Conservation (phyloP, 1,284 basidiomycete species). For the Sporisorium iseilematis-ciliati region DNA sequence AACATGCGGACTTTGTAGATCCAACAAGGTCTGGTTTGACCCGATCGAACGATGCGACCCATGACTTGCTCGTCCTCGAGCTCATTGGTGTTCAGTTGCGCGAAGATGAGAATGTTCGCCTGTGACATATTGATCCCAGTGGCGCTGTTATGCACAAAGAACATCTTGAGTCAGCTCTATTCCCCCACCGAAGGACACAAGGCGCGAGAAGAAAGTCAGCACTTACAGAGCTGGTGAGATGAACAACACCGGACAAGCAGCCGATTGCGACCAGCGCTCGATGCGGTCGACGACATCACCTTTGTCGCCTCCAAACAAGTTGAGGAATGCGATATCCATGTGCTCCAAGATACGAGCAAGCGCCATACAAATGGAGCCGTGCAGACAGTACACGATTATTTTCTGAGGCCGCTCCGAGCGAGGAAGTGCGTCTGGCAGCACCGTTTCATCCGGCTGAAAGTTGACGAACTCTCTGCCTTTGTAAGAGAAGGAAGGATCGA, state of each 20-base stretch:
- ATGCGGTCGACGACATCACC: background rate
- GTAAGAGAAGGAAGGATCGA: too few species aligned
- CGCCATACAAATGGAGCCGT: too few species aligned
- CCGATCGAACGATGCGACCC: background rate
- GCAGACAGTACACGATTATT: too few species aligned
- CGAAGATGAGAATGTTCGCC: constrained; percentile 8
- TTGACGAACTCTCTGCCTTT: too few species aligned
- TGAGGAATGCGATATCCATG: background rate
- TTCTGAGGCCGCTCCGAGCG: too few species aligned
- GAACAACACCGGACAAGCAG: background rate
- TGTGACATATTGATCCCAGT: constrained; percentile 3
- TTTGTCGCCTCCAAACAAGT: background rate
- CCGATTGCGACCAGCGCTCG: background rate
- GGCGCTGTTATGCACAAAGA: too few species aligned
- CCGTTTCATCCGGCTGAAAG: too few species aligned
- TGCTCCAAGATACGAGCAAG: too few species aligned
- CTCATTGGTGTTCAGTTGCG: background rate
- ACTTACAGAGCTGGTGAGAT: background rate
- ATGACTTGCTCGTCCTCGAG: background rate
- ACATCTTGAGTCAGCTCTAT: too few species aligned
- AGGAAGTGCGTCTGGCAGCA: too few species aligned
- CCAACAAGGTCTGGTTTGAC: background rate
- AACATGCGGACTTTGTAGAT: background rate
- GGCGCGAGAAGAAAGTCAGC: too few species aligned
- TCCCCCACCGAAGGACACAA: too few species aligned